Evolutionary conservation across 257 asterid species (phyloP), one percentile per base, ranked within the genome.

Genomic region (Ophiorrhiza pumila): DNA sequence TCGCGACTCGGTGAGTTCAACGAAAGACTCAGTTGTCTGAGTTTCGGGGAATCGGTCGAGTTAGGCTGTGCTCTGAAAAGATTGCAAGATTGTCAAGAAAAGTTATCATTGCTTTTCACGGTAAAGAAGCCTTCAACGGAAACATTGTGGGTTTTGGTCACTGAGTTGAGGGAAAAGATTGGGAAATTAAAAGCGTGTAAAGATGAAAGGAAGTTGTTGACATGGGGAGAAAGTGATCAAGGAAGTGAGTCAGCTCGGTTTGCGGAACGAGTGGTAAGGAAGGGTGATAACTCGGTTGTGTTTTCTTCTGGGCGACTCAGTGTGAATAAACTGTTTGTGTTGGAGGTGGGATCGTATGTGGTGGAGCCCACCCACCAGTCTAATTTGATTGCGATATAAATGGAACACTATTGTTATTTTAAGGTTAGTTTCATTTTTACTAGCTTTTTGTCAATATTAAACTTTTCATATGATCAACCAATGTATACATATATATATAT

Each of bases 181-280:
- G 89, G 73, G 74, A 74, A 52, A 69, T 34, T 81, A 69, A 83
- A 87, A 71, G 82, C 58, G 9, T 27, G 70, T 22, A 65, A 27
- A 46, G 83, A 71, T 0, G 85, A 78, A 23, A 80, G 83, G 1
- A 78, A 67, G 34, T 66, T 83, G 78, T 25, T 86, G 71, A 82
- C 73, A 18, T 83, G 72, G 63, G 64, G 80, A 22, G 71, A 78
- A 74, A 52, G 78, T 4, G 76, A 57, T 6, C 72, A 78, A 25
- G 73, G 61, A 23, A 81, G 85, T 46, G 88, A 91, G 89, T 91
- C 97, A 5, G 88, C 89, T 83, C 93, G 97, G 83, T 83, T 81
- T 6, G 52, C 22, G 20, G 32, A 34, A 63, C 69, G 69, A 63
- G 69, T 63, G 22, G 84, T 37, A 0, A 6, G 65, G 42, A 57